Evolutionary conservation across 164 flowering plant genomes (phyloP).

Genomic region (Chimonanthus salicifolius): DNA sequence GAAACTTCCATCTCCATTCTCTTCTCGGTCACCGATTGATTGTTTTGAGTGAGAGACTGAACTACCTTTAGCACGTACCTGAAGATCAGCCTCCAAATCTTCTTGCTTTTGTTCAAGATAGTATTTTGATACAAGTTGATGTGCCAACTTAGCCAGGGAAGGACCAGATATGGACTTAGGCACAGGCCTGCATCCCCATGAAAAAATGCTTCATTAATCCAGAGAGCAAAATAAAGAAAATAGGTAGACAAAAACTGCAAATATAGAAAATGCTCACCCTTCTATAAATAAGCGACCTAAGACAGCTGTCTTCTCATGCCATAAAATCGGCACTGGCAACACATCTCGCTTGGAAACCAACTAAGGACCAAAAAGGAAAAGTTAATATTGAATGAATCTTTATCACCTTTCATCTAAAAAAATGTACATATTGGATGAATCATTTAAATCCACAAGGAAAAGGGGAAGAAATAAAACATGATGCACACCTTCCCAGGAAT

Average conservation of each 20-base stretch:
- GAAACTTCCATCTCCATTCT: not conserved
- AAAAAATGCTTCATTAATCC: not conserved
- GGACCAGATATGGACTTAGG: conserved; percentile 27
- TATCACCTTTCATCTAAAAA: not conserved
- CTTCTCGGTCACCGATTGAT: not conserved
- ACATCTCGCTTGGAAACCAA: conserved; percentile 20
- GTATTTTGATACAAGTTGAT: conserved; percentile 17
- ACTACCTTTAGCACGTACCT: not conserved
- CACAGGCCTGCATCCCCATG: conserved; percentile 17
- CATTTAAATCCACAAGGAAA: not conserved
- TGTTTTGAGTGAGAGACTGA: not conserved
- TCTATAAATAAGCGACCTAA: conserved; percentile 16
- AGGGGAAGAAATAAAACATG: not conserved
- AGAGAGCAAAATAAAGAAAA: not conserved
- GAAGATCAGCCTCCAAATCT: no score
- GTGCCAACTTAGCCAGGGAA: conserved; percentile 24
- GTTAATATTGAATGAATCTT: no score
- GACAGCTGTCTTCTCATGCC: conserved; percentile 28
- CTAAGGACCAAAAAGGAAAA: conserved; percentile 14
- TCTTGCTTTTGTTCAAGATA: conserved; percentile 7
- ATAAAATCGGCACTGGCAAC: conserved; percentile 12
- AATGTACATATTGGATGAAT: not conserved
- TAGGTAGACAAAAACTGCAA: not conserved
- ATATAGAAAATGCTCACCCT: conserved; percentile 20
- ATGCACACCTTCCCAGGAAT: conserved; percentile 28